phyloP scores from a whole-genome alignment of 2,329 filamentous ascomycete genomes.

The Colletotrichum sp. region DNA sequence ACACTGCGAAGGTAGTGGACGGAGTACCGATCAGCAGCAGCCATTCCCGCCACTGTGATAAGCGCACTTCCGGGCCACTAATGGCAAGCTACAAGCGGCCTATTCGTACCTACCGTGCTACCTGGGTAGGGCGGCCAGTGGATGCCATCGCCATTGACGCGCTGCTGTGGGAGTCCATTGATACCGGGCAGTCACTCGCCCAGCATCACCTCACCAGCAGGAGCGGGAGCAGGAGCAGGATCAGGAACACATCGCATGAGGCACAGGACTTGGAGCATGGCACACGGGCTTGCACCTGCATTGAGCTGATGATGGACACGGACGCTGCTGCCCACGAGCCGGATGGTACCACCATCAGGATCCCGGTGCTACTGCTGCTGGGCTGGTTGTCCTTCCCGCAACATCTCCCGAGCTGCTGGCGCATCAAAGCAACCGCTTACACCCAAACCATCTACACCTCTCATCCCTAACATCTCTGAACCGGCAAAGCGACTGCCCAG shows the following conservation, averaged over 20 bases:
- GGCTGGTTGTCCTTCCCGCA: background rate
- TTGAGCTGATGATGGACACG: background rate
- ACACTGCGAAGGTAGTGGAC: background rate
- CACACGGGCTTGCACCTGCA: background rate
- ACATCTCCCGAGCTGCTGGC: background rate
- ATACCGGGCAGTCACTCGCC: background rate
- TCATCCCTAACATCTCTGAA: background rate
- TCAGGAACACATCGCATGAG: background rate
- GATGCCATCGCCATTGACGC: background rate
- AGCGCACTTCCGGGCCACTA: background rate
- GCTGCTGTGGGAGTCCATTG: background rate
- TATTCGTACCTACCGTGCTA: background rate
- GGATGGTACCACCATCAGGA: background rate
- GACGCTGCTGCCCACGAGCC: background rate
- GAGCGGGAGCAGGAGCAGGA: background rate
- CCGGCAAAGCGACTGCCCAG: background rate
- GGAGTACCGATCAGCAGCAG: slow-evolving; percentile 8
- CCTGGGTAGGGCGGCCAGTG: background rate
- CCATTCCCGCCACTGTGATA: background rate
- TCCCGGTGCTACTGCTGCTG: background rate
- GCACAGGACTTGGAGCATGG: background rate
- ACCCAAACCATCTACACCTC: background rate
- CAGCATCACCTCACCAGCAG: background rate
- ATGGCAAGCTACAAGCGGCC: background rate
- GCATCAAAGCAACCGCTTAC: background rate